Conservation (phyloP, 2,329 filamentous ascomycete genomes). For the Onygenales sp. region DNA sequence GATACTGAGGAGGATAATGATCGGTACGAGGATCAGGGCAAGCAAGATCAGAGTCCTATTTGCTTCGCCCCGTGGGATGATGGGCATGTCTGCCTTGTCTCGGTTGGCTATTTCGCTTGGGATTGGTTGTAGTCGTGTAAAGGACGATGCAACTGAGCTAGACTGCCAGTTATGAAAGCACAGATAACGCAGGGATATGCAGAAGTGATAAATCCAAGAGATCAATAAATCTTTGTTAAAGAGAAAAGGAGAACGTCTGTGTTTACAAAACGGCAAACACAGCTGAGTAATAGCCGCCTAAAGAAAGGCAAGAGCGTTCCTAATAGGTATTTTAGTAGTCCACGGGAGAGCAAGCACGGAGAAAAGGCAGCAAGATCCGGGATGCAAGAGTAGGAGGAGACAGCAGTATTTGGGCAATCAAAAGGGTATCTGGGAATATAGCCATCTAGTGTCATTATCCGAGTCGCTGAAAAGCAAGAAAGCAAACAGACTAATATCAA, state of each 20-base stretch:
- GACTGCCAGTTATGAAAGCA: background rate
- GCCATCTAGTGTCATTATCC: too few species aligned
- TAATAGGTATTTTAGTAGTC: background rate
- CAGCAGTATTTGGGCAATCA: too few species aligned
- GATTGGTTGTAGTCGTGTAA: background rate
- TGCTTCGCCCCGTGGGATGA: slow-evolving; percentile 4
- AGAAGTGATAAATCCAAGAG: background rate
- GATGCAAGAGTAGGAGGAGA: too few species aligned
- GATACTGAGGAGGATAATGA: slow-evolving; percentile 32
- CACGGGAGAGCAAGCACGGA: background rate
- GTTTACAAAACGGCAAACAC: background rate
- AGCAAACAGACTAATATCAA: too few species aligned
- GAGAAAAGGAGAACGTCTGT: background rate
- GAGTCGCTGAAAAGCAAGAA: too few species aligned
- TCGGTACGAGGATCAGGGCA: slow-evolving; percentile 38
- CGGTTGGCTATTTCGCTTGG: background rate
- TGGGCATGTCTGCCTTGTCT: background rate
- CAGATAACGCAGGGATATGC: background rate
- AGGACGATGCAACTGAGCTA: background rate
- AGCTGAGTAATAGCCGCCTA: background rate
- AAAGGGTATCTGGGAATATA: too few species aligned
- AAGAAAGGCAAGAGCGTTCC: background rate
- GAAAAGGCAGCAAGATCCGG: too few species aligned
- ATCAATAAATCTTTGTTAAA: background rate
- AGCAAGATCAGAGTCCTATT: slow-evolving; percentile 26